phyloP scores from a whole-genome alignment of 2,329 filamentous ascomycete genomes.

The Talaromyces verruculosus region DNA sequence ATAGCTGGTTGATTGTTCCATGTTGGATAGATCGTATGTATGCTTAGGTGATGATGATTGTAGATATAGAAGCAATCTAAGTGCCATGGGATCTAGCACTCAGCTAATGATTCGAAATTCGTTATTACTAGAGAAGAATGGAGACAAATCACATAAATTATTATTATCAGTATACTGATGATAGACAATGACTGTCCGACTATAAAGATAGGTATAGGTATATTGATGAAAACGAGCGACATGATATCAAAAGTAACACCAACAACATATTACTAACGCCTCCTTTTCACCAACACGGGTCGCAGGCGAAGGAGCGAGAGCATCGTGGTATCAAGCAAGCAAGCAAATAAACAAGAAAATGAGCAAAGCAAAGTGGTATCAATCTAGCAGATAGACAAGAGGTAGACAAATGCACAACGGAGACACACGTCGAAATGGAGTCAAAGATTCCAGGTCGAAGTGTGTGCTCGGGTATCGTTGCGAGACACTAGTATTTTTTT shows the following conservation, averaged over 20 bases:
- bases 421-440: slow-evolving; percentile 27
- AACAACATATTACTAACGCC: not conserved
- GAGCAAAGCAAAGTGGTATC: slow-evolving; percentile 31
- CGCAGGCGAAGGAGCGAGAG: not conserved
- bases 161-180: slow-evolving; percentile 19
- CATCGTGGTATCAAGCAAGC: slow-evolving; percentile 13
- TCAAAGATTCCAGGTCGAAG: not conserved
- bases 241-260: slow-evolving; percentile 4
- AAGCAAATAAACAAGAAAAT: not conserved
- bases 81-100: not conserved
- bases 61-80: not conserved
- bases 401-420: slow-evolving; percentile 17
- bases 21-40: not conserved
- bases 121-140: not conserved
- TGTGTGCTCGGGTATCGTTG: slow-evolving; percentile 30
- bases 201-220: slow-evolving; percentile 7
- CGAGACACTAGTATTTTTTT: slow-evolving; percentile 29
- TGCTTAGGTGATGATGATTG: not conserved
- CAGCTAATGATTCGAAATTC: not conserved
- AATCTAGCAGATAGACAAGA: slow-evolving; percentile 30
- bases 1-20: slow-evolving; percentile 15
- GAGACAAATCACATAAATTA: slow-evolving; percentile 15
- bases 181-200: not conserved
- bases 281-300: not conserved
- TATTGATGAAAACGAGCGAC: slow-evolving; percentile 12